Conservation (phyloP, 164 flowering plant genomes). For the Annona cherimola region DNA sequence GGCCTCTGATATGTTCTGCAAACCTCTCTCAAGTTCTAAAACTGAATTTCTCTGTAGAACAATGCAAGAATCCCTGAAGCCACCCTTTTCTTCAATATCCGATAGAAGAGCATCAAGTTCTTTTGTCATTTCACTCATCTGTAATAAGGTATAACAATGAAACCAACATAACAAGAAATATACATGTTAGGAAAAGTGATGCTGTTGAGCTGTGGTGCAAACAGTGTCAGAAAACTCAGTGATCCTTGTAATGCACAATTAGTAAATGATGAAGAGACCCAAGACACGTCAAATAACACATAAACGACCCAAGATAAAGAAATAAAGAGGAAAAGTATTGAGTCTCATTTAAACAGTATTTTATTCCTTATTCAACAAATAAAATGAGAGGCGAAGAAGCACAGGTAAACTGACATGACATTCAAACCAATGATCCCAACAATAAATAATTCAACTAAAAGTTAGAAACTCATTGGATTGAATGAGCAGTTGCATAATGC, state of each 20-base stretch:
- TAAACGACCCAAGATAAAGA: neutral
- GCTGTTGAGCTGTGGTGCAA: neutral
- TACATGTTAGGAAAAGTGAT: neutral
- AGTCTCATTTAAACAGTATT: neutral
- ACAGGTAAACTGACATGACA: neutral
- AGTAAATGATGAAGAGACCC: neutral
- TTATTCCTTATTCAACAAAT: neutral
- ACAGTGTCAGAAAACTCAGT: neutral
- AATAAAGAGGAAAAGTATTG: neutral
- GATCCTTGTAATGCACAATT: neutral
- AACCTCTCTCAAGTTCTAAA: slow-evolving; percentile 47
- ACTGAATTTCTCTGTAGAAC: slow-evolving; percentile 37
- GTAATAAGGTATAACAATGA: slow-evolving; percentile 6
- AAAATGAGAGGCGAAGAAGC: neutral
- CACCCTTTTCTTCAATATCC: slow-evolving; percentile 64
- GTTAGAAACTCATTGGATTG: neutral
- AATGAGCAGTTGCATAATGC: neutral
- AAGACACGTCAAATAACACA: neutral
- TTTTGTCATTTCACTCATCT: slow-evolving; percentile 75
- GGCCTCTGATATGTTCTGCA: slow-evolving; percentile 40
- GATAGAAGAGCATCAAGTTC: slow-evolving; percentile 68
- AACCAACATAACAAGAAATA: neutral
- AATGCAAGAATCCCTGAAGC: slow-evolving; percentile 68
- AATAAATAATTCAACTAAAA: neutral
- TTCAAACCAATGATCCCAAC: neutral